These are phyloP conservation scores for Phaeodactylum tricornutum DNA, from an alignment of 108 stramenopile genomes.

Conservation along the genomic window DNA sequence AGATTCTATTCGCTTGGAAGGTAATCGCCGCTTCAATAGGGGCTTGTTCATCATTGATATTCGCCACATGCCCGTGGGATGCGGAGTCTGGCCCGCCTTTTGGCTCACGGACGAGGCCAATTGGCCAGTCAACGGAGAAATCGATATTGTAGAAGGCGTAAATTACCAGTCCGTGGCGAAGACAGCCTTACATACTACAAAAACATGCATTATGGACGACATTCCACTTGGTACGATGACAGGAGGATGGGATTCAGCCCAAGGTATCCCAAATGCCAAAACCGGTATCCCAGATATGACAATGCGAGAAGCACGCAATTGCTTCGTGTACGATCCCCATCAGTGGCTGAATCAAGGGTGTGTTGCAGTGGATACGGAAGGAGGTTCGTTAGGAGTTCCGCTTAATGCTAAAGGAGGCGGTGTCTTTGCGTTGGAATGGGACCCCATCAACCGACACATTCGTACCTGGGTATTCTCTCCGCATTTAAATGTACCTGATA, in stretches of 20 bases:
- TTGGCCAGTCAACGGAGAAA: conserved; percentile 89
- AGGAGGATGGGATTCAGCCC: conserved; percentile 74
- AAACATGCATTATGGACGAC: conserved; percentile 74
- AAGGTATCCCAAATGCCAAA: conserved; percentile 67
- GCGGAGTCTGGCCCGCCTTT: conserved; percentile 86
- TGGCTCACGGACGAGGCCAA: conserved; percentile 84
- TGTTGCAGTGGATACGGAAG: conserved; percentile 54
- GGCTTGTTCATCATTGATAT: conserved; percentile 81
- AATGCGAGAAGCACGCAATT: conserved; percentile 53
- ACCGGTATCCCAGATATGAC: conserved; percentile 39
- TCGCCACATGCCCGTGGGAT: conserved; percentile 82
- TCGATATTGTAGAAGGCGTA: conserved; percentile 86
- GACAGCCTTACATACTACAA: conserved; percentile 75
- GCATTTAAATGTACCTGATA: conserved; percentile 61
- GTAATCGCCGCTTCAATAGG: conserved; percentile 61
- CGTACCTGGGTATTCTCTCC: conserved; percentile 83
- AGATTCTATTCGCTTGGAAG: conserved; percentile 71
- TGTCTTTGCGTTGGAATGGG: conserved; percentile 83
- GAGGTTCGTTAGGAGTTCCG: conserved; percentile 60
- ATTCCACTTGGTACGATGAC: conserved; percentile 57
- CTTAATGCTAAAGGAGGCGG: conserved; percentile 84
- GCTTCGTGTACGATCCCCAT: conserved; percentile 83
- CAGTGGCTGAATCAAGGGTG: conserved; percentile 94
- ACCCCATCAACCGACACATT: conserved; percentile 70
- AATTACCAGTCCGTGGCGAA: conserved; percentile 74